Conservation (phyloP, 371 early-diverging fungal species). For the Mucor mucedo region DNA sequence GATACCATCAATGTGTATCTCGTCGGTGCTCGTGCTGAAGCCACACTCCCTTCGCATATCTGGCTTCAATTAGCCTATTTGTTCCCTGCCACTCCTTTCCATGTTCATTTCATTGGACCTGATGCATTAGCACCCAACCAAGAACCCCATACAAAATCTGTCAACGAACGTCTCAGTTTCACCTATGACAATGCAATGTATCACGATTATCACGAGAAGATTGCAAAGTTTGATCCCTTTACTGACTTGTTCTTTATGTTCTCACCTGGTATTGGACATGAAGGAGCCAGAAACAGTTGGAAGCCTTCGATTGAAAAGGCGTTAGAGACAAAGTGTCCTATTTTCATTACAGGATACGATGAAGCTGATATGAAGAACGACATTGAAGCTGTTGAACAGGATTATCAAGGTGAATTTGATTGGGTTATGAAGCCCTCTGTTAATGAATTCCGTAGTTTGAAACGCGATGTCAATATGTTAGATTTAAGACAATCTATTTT, state of each 20-base stretch:
- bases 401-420: slow-evolving; percentile 69
- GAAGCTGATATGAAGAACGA: slow-evolving; percentile 71
- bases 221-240: slow-evolving; percentile 76
- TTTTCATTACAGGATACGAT: slow-evolving; percentile 83
- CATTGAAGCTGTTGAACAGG: slow-evolving; percentile 63
- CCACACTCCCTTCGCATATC: slow-evolving; percentile 77
- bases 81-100: slow-evolving; percentile 80
- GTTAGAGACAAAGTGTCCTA: slow-evolving; percentile 81
- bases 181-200: slow-evolving; percentile 55
- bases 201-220: slow-evolving; percentile 55
- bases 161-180: slow-evolving; percentile 57
- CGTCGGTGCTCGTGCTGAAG: slow-evolving; percentile 82
- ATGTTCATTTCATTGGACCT: slow-evolving; percentile 84
- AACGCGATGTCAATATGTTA: slow-evolving; percentile 75
- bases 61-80: slow-evolving; percentile 80
- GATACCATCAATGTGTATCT: slow-evolving; percentile 75
- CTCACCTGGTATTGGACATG: slow-evolving; percentile 80
- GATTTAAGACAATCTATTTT: slow-evolving; percentile 77
- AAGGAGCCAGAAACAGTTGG: slow-evolving; percentile 70
- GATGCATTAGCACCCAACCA: slow-evolving; percentile 70
- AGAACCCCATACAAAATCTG: slow-evolving; percentile 48
- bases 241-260: slow-evolving; percentile 84
- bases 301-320: slow-evolving; percentile 70
- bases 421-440: slow-evolving; percentile 77
- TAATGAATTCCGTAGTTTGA: slow-evolving; percentile 76